Conservation (phyloP, 192 early-diverging fungal genomes). For the Coemansia sp. region DNA sequence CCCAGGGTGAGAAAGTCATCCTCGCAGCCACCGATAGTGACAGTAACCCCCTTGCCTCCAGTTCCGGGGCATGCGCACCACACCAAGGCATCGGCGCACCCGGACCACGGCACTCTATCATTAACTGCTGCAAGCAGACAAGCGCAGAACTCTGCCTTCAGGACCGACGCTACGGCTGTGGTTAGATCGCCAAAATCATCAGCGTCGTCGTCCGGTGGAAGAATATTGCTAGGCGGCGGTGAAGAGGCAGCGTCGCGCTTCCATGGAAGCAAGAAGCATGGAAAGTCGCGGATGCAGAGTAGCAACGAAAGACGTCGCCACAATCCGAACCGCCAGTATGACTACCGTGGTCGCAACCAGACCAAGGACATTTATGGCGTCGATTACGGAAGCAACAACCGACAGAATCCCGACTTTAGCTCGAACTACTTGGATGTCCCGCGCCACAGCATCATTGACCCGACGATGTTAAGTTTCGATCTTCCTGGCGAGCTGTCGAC, state of each 20-base stretch:
- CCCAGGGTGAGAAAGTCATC: not conserved
- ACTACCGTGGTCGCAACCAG: not conserved
- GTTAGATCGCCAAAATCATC: conserved; percentile 3
- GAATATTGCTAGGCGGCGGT: too few species aligned
- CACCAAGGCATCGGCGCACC: not conserved
- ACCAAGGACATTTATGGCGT: conserved; percentile 10
- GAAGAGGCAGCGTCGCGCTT: not conserved
- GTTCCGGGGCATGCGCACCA: not conserved
- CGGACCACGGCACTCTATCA: conserved; percentile 29
- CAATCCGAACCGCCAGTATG: conserved; percentile 1
- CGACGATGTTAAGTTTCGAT: conserved; percentile 50
- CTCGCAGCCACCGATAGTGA: not conserved
- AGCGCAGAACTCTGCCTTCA: conserved; percentile 34
- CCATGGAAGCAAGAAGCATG: conserved; percentile 5
- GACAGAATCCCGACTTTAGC: not conserved
- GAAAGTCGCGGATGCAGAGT: conserved; percentile 12
- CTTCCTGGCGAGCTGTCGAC: conserved; percentile 19
- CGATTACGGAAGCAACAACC: conserved; percentile 16
- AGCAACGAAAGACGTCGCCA: not conserved
- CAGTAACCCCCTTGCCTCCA: not conserved
- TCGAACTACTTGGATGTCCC: conserved; percentile 42
- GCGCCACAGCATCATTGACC: conserved; percentile 55
- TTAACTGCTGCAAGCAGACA: conserved; percentile 31
- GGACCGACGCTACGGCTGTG: conserved; percentile 19
- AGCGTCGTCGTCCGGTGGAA: not conserved